Conservation (phyloP, 352 stramenopile species). For the Pythium vanterpoolii region DNA sequence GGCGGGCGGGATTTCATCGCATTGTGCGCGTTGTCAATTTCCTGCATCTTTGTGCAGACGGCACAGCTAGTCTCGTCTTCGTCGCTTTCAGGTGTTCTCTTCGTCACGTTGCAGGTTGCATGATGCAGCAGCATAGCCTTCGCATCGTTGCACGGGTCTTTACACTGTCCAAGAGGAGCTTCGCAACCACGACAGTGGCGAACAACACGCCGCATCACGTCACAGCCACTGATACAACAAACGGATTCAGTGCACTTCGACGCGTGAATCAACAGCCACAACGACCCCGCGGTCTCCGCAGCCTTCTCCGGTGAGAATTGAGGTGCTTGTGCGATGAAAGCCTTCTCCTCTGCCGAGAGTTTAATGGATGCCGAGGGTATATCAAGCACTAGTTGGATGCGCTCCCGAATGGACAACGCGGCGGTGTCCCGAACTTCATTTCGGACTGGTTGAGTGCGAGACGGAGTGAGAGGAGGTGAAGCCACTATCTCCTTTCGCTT, state of each 20-base stretch:
- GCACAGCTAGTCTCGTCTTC: constrained; percentile 42
- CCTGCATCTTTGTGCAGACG: constrained; percentile 58
- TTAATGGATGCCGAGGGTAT: constrained; percentile 3
- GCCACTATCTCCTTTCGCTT: constrained; percentile 11
- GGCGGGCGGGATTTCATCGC: constrained; percentile 27
- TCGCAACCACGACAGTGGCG: constrained; percentile 66
- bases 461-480: not conserved
- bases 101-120: constrained; percentile 34
- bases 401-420: constrained; percentile 14
- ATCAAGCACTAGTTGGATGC: constrained; percentile 26
- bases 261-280: constrained; percentile 71
- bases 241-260: constrained; percentile 34
- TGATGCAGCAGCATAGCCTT: constrained; percentile 78
- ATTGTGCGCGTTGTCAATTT: constrained; percentile 71
- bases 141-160: constrained; percentile 66
- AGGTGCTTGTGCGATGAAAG: constrained; percentile 50
- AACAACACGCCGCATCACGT: constrained; percentile 68
- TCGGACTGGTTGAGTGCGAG: not conserved
- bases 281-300: constrained; percentile 55
- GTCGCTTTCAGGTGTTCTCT: constrained; percentile 17
- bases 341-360: constrained; percentile 42
- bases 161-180: constrained; percentile 53
- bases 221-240: constrained; percentile 45
- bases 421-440: not conserved
- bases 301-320: constrained; percentile 52